Conservation (phyloP, 2,329 filamentous ascomycete species). For the Aureobasidium sp. region DNA sequence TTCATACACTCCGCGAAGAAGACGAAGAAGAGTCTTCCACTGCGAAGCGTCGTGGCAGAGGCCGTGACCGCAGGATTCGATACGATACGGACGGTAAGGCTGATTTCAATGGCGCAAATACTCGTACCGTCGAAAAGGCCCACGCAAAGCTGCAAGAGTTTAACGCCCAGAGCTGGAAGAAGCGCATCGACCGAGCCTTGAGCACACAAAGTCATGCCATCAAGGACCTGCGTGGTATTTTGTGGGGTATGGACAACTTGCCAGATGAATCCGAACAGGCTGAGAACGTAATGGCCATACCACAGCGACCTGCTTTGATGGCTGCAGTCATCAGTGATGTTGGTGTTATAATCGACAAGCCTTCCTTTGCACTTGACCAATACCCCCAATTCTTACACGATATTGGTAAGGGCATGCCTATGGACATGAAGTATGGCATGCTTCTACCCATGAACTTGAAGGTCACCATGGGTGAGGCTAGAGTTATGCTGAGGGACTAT, state of each 20-base stretch:
- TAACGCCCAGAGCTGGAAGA: conserved; percentile 87
- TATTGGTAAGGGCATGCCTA: conserved; percentile 94
- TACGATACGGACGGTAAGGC: conserved; percentile 76
- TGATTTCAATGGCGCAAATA: conserved; percentile 61
- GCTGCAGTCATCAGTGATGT: conserved; percentile 73
- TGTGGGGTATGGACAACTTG: conserved; percentile 73
- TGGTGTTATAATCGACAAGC: conserved; percentile 79
- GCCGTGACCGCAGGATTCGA: conserved; percentile 42
- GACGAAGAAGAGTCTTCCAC: conserved; percentile 5
- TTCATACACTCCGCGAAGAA: conserved; percentile 11
- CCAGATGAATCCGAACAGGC: conserved; percentile 74
- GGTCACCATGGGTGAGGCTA: conserved; percentile 82
- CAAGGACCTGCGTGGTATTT: conserved; percentile 66
- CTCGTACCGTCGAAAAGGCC: conserved; percentile 68
- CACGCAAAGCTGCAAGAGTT: conserved; percentile 64
- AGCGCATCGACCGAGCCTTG: conserved; percentile 71
- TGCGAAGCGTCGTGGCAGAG: neutral
- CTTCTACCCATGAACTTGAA: conserved; percentile 84
- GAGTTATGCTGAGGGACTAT: conserved; percentile 83
- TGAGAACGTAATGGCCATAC: conserved; percentile 78
- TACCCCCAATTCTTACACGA: conserved; percentile 76
- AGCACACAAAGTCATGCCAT: conserved; percentile 62
- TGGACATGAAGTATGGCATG: conserved; percentile 81
- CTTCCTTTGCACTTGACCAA: conserved; percentile 75
- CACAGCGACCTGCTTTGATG: conserved; percentile 76